phyloP scores from a whole-genome alignment of 1,284 basidiomycete species.

The Rhizoctonia solani region DNA sequence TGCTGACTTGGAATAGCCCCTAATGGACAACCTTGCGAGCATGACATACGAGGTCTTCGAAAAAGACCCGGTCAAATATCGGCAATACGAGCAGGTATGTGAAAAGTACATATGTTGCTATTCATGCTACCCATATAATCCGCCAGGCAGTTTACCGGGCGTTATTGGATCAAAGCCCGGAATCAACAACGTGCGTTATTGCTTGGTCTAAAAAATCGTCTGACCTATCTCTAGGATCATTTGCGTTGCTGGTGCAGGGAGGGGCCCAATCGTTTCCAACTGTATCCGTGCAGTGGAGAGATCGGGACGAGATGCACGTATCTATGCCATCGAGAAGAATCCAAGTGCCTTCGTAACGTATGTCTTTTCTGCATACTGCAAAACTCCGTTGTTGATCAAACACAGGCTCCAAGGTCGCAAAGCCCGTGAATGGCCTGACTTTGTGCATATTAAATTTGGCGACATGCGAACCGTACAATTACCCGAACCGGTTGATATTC shows the following conservation, averaged over 20 bases:
- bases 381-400: conserved; percentile 35
- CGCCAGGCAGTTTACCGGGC: conserved; percentile 78
- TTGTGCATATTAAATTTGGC: conserved; percentile 83
- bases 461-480: conserved; percentile 89
- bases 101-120: conserved; percentile 1
- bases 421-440: conserved; percentile 79
- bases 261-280: conserved; percentile 91
- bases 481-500: conserved; percentile 87
- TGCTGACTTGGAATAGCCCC: conserved; percentile 60
- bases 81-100: conserved; percentile 88
- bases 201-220: neutral
- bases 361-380: conserved; percentile 45
- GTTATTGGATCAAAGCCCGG: conserved; percentile 68
- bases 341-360: conserved; percentile 91
- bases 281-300: conserved; percentile 79
- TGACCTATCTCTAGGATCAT: conserved; percentile 60
- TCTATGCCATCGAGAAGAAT: conserved; percentile 97
- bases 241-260: conserved; percentile 92
- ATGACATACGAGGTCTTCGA: conserved; percentile 98
- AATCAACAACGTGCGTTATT: conserved; percentile 58
- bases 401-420: conserved; percentile 79
- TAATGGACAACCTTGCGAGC: conserved; percentile 96
- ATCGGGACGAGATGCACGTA: conserved; percentile 63
- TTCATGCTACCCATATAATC: conserved; percentile 26
- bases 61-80: conserved; percentile 95